These are phyloP conservation scores for Cymbidium sinense DNA, from an alignment of 106 monocot species.

Conservation along the genomic window DNA sequence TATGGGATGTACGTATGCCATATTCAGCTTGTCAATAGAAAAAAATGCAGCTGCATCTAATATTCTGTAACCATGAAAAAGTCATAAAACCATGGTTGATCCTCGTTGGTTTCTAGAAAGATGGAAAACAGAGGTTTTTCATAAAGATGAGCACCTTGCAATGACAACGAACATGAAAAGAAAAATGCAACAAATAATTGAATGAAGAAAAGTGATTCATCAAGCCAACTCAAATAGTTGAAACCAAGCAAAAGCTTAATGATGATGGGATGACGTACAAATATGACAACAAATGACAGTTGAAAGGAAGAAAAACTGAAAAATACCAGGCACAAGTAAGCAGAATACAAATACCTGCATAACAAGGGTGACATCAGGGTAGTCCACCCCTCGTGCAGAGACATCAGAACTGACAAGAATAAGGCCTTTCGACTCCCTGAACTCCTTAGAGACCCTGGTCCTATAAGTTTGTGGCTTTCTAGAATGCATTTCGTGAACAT, in stretches of 20 bases:
- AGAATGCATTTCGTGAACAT: constrained; percentile 76
- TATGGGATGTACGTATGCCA: neutral
- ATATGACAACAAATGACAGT: neutral
- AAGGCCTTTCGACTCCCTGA: constrained; percentile 69
- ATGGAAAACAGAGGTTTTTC: neutral
- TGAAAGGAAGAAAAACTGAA: neutral
- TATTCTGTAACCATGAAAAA: neutral
- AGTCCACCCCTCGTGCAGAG: constrained; percentile 75
- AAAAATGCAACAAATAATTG: neutral
- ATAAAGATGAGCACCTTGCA: neutral
- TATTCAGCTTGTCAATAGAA: neutral
- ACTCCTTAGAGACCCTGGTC: constrained; percentile 70
- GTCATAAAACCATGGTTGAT: neutral
- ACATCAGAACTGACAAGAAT: constrained; percentile 86
- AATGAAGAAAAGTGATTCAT: neutral
- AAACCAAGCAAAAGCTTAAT: neutral
- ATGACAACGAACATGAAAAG: neutral
- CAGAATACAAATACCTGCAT: constrained; percentile 40
- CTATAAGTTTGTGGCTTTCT: constrained; percentile 72
- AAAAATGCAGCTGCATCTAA: neutral
- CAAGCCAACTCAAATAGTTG: neutral
- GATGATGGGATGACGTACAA: neutral
- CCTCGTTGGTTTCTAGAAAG: neutral
- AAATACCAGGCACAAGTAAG: neutral
- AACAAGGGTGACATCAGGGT: constrained; percentile 74